Base-by-base conservation (phyloP, 441 rosid genomes). In the Daphne laureola region DNA sequence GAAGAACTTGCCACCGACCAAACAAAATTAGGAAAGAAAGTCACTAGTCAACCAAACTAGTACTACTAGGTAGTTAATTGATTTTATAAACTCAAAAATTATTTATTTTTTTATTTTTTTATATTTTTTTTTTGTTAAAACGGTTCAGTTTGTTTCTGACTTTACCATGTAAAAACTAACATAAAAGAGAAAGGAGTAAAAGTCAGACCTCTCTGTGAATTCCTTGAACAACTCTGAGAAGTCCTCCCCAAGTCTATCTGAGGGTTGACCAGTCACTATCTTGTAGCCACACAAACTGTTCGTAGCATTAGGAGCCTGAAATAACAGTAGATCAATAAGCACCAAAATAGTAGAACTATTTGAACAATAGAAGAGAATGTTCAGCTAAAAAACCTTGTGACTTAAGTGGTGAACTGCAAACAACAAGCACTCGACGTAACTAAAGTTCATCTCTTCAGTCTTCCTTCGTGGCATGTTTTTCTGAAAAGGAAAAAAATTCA, bases 181-280 rank as follows among this genome's bases (percentile, higher is more conserved):
- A 51, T 21, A 40, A 26, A 2, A 16, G 13, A 14, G 36, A 14
- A 18, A 18, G 42, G 42, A 59, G 17, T 51, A 62, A 55, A 4
- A 12, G 14, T 55, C 38, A 31, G 57, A 77, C 98, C 97, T 90
- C 70, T 90, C 97, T 25, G 70, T 83, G 64, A 93, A 93, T 58
- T 93, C 95, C 71, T 85, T 90, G 71, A 72, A 70, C 27, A 69
- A 59, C 73, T 87, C 99, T 14, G 95, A 87, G 80, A 93, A 93
- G 71, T 93, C 97, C 79, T 90, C 97, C 50, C 99, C 99, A 41
- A 93, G 86, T 76, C 97, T 80, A 67, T 93, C 97, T 41, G 99
- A 93, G 58, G 99, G 99, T 68, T 93, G 97, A 53, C 99, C 99
- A n/a, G 97, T 93, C 68, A 93, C 99, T 67, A 90, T 83, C 71